Percentiles rank a stretch among this genome's conserved stretches.
These are phyloP conservation scores for Cyclotella sp. DNA, from an alignment of 108 stramenopile species.

Conservation along the genomic window DNA sequence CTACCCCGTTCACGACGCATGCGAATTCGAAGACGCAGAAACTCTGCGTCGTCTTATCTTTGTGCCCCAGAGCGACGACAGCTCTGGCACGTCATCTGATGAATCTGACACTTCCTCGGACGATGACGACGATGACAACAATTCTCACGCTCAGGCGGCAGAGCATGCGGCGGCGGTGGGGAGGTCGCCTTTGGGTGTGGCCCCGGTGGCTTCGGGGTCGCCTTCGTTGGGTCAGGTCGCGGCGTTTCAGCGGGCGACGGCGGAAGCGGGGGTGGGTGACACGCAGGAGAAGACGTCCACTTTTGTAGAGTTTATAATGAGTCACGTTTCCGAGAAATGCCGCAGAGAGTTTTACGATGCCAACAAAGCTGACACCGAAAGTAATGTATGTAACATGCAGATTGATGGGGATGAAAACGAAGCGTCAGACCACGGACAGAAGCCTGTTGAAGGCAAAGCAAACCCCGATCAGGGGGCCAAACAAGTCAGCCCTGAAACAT, in stretches of 20 bases:
- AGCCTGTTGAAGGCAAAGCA: background rate
- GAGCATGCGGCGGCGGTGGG: slow-evolving; percentile 74
- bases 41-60: slow-evolving; percentile 56
- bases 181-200: slow-evolving; percentile 53
- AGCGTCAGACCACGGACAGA: background rate
- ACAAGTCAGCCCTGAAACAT: slow-evolving; percentile 35
- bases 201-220: background rate
- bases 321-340: background rate
- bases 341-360: slow-evolving; percentile 1
- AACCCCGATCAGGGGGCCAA: slow-evolving; percentile 10
- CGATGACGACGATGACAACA: slow-evolving; percentile 18
- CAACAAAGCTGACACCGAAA: background rate
- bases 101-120: slow-evolving; percentile 15
- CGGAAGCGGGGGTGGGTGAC: background rate
- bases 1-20: slow-evolving; percentile 88
- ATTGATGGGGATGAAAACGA: slow-evolving; percentile 15
- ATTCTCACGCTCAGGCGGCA: slow-evolving; percentile 24
- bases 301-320: background rate
- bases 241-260: no score
- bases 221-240: no score
- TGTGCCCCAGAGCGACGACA: slow-evolving; percentile 52
- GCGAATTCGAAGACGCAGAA: slow-evolving; percentile 82
- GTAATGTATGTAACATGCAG: slow-evolving; percentile 3
- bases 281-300: background rate
- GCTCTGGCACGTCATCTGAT: slow-evolving; percentile 7